Evolutionary conservation across 495 filamentous ascomycete species (phyloP).

Genomic region (Lophium mytilinum): DNA sequence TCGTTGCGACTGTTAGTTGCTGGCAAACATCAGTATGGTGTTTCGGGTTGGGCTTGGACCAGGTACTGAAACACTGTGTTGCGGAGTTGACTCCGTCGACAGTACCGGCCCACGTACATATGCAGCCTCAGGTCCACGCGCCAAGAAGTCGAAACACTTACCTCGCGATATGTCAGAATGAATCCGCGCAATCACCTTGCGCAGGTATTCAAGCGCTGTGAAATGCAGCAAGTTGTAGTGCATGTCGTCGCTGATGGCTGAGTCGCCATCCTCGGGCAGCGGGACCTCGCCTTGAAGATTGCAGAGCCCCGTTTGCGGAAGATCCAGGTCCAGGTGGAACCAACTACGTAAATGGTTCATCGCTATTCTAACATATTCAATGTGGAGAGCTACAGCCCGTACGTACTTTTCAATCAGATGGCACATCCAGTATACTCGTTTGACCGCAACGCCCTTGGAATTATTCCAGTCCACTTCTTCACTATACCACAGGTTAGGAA

Average conservation of each 20-base stretch:
- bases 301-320: conserved; percentile 46
- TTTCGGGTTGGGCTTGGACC: neutral
- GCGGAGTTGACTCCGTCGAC: neutral
- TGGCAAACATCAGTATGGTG: neutral
- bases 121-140: neutral
- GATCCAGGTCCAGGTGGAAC: conserved; percentile 48
- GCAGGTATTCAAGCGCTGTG: conserved; percentile 49
- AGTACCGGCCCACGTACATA: neutral
- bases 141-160: conserved; percentile 13
- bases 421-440: conserved; percentile 52
- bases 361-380: neutral
- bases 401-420: conserved; percentile 50
- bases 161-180: conserved; percentile 43
- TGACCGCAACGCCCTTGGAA: conserved; percentile 42
- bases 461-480: conserved; percentile 42
- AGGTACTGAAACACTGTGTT: neutral
- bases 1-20: conserved; percentile 11
- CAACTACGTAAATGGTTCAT: conserved; percentile 29
- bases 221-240: conserved; percentile 33
- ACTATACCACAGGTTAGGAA: conserved; percentile 23
- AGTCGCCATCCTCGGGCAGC: neutral
- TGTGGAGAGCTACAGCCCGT: neutral
- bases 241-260: neutral
- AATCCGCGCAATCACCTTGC: conserved; percentile 44
- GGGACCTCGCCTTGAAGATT: conserved; percentile 38